phyloP scores from a whole-genome alignment of 1,284 basidiomycete genomes.

The Heterobasidion occidentale region DNA sequence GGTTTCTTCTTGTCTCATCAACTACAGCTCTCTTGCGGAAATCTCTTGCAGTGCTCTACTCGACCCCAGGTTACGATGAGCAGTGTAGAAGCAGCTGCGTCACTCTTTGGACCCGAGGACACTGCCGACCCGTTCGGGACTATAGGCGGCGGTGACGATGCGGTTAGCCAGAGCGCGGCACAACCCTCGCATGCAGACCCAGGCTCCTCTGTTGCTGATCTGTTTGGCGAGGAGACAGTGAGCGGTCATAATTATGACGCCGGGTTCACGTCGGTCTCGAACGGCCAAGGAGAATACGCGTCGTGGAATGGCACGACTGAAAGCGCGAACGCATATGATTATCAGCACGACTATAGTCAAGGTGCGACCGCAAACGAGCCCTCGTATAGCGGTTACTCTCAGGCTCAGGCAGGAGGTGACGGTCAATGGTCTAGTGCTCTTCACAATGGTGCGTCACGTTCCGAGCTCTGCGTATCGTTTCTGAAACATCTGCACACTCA shows the following conservation, averaged over 20 bases:
- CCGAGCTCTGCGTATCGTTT: background rate
- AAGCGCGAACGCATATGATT: background rate
- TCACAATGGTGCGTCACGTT: background rate
- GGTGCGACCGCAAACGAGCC: background rate
- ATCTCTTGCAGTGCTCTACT: background rate
- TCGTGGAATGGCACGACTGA: slow-evolving; percentile 4
- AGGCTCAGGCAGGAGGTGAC: background rate
- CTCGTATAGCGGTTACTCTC: background rate
- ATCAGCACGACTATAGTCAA: background rate
- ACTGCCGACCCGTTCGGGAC: slow-evolving; percentile 59
- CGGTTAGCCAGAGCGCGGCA: slow-evolving; percentile 6
- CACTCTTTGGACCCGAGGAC: slow-evolving; percentile 63
- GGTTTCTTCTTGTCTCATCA: background rate
- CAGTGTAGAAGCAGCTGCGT: slow-evolving; percentile 67
- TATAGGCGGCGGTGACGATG: slow-evolving; percentile 34
- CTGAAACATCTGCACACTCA: background rate
- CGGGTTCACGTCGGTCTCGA: background rate
- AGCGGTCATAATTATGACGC: background rate
- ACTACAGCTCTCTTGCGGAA: background rate
- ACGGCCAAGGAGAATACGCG: background rate
- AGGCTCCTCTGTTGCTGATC: slow-evolving; percentile 15
- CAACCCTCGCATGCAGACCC: slow-evolving; percentile 15
- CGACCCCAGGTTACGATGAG: slow-evolving; percentile 31
- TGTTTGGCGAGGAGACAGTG: slow-evolving; percentile 13
- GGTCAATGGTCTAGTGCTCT: slow-evolving; percentile 11